A percentile compares a stretch with the other conserved stretches of the same genome.
Conservation (phyloP, 805 yeast genomes). For the Wickerhamiella galacta region DNA sequence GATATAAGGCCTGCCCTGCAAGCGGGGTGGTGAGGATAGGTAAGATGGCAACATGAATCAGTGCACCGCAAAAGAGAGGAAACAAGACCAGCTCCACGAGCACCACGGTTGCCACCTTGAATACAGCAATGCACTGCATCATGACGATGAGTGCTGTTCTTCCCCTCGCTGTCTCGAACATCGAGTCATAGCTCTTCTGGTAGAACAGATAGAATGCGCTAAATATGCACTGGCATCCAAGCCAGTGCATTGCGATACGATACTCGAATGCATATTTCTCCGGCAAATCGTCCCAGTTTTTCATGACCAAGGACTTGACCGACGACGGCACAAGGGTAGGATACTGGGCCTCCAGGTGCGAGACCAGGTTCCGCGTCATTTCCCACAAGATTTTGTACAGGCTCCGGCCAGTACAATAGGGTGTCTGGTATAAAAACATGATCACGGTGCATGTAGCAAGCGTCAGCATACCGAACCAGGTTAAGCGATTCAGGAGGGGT, state of each 20-base stretch:
- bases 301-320: background rate
- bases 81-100: conserved; percentile 67
- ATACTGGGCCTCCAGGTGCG: background rate
- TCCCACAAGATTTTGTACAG: background rate
- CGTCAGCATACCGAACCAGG: background rate
- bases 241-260: background rate
- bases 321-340: background rate
- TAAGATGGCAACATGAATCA: conserved; percentile 50
- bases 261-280: background rate
- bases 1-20: conserved; percentile 3
- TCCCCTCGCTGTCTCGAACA: conserved; percentile 1
- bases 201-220: background rate
- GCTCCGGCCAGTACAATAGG: conserved; percentile 1
- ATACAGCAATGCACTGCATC: conserved; percentile 27
- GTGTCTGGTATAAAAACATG: conserved; percentile 1
- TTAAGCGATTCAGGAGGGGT: background rate
- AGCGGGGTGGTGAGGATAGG: conserved; percentile 30
- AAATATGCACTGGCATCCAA: background rate
- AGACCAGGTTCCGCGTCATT: background rate
- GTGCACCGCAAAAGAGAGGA: conserved; percentile 73
- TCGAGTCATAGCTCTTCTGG: background rate
- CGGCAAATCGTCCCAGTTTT: background rate
- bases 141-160: conserved; percentile 10
- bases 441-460: background rate
- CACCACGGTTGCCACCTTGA: conserved; percentile 61